Evolutionary conservation across 371 early-diverging fungal species (phyloP).

Genomic region (Apophysomyces trapeziformis): DNA sequence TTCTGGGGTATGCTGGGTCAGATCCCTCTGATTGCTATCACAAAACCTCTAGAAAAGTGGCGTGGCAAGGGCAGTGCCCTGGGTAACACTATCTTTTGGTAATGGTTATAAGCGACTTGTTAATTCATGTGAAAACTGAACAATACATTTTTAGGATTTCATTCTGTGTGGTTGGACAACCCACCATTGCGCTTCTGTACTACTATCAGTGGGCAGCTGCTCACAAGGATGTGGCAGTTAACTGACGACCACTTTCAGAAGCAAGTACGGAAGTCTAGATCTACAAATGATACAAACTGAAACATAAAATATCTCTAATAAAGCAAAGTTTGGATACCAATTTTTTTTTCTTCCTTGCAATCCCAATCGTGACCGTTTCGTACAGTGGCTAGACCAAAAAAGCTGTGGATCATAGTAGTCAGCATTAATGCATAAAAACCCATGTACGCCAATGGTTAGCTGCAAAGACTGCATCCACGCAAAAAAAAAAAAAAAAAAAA

Average conservation of each 20-base stretch:
- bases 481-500: too few species aligned
- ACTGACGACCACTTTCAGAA: background rate
- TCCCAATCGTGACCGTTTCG: too few species aligned
- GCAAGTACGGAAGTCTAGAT: too few species aligned
- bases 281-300: too few species aligned
- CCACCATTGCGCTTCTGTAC: conserved; percentile 79
- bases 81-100: conserved; percentile 92
- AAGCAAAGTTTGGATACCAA: too few species aligned
- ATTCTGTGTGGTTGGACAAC: conserved; percentile 89
- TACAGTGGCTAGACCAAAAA: too few species aligned
- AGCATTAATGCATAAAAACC: too few species aligned
- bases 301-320: background rate
- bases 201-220: conserved; percentile 78
- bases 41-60: conserved; percentile 67
- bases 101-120: conserved; percentile 14
- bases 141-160: conserved; percentile 50
- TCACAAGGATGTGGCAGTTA: conserved; percentile 26
- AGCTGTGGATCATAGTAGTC: too few species aligned
- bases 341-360: too few species aligned
- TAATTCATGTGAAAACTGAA: background rate
- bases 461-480: too few species aligned
- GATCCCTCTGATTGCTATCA: conserved; percentile 83
- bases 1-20: conserved; percentile 91
- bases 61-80: conserved; percentile 77
- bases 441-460: too few species aligned